A percentile compares a stretch with the other conserved stretches of the same genome.
These are phyloP conservation scores for Phaeosphaeria sp. DNA, from an alignment of 2,329 filamentous ascomycete genomes.

Conservation along the genomic window DNA sequence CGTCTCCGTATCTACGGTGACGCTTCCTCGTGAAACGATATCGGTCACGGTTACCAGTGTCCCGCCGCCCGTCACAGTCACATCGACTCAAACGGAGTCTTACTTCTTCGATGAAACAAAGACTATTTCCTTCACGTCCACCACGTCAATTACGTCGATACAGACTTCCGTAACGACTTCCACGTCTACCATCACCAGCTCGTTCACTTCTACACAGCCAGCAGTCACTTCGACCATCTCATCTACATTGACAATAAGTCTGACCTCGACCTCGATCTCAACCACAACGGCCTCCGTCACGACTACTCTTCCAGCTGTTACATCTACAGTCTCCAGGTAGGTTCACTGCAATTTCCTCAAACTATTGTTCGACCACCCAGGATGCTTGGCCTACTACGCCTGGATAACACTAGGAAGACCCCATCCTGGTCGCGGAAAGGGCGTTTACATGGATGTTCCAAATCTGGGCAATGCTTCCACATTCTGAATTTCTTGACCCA, in stretches of 20 bases:
- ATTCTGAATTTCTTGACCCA: background rate
- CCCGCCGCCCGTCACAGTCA: too few relatives aligned
- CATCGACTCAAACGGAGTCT: too few relatives aligned
- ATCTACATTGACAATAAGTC: too few relatives aligned
- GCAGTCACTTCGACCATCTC: too few relatives aligned
- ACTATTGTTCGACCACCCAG: background rate
- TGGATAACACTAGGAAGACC: background rate
- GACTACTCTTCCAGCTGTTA: too few relatives aligned
- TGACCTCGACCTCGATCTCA: background rate
- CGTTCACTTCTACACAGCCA: background rate
- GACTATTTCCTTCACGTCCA: background rate
- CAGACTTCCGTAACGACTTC: too few relatives aligned
- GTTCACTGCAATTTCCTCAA: background rate
- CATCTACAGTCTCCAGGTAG: background rate
- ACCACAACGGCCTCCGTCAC: background rate
- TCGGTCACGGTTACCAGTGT: background rate
- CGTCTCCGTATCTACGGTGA: too few relatives aligned
- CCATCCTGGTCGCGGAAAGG: background rate
- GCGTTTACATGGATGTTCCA: background rate
- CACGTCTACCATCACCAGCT: background rate
- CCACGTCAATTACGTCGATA: too few relatives aligned
- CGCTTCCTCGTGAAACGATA: too few relatives aligned
- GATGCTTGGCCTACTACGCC: background rate
- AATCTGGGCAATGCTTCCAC: background rate
- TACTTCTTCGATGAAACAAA: too few relatives aligned